These are phyloP conservation scores for Candida ponderosae DNA, from an alignment of 805 yeast genomes.

Conservation along the genomic window DNA sequence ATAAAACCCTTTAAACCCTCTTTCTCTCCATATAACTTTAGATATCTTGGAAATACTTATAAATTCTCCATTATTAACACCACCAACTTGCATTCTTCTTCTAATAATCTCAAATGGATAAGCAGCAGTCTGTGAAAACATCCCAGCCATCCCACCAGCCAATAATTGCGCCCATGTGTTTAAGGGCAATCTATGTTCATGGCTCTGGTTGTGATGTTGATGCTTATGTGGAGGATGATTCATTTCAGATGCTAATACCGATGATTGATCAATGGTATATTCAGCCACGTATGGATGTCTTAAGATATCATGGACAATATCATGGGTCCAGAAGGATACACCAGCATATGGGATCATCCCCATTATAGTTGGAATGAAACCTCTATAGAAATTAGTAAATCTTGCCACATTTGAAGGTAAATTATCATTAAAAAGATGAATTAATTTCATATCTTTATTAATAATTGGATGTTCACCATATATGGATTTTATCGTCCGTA, in stretches of 20 bases:
- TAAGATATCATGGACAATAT: slow-evolving; percentile 78
- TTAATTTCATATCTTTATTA: slow-evolving; percentile 11
- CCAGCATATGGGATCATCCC: slow-evolving; percentile 99
- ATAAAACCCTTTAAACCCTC: slow-evolving; percentile 82
- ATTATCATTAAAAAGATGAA: slow-evolving; percentile 12
- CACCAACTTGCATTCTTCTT: slow-evolving; percentile 94
- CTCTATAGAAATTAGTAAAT: slow-evolving; percentile 72
- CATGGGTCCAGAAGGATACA: slow-evolving; percentile 92
- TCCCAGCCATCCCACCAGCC: slow-evolving; percentile 96
- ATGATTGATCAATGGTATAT: slow-evolving; percentile 34
- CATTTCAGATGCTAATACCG: background rate
- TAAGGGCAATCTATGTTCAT: slow-evolving; percentile 50
- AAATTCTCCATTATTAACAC: slow-evolving; percentile 55
- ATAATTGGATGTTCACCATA: slow-evolving; percentile 18
- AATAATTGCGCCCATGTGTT: slow-evolving; percentile 85
- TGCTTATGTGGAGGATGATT: background rate
- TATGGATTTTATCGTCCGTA: slow-evolving; percentile 16
- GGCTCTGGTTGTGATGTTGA: slow-evolving; percentile 12
- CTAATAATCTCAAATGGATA: slow-evolving; percentile 95
- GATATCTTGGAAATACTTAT: slow-evolving; percentile 48
- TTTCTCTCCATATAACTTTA: slow-evolving; percentile 52
- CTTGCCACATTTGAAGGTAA: slow-evolving; percentile 14
- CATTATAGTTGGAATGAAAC: slow-evolving; percentile 85
- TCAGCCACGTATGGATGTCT: slow-evolving; percentile 49
- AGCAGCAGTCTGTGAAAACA: slow-evolving; percentile 92